phyloP scores from a whole-genome alignment of 2,329 filamentous ascomycete genomes.

The Pseudocercospora pini-densiflorae region DNA sequence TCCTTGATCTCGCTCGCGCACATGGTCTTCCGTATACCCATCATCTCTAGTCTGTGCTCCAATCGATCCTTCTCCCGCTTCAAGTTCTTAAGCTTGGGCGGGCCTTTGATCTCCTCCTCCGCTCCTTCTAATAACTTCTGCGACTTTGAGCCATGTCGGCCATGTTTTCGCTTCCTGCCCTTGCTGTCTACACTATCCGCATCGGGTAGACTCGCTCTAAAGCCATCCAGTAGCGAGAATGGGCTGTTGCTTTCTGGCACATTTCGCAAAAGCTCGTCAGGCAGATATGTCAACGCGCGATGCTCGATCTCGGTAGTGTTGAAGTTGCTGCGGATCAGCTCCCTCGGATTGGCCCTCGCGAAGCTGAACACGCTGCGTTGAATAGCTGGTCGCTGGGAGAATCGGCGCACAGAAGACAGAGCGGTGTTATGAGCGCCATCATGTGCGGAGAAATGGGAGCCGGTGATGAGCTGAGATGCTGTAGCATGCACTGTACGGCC shows the following conservation, averaged over 20 bases:
- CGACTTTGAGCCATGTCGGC: conserved; percentile 72
- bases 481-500: conserved; percentile 93
- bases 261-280: conserved; percentile 86
- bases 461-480: conserved; percentile 78
- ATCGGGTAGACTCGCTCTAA: conserved; percentile 86
- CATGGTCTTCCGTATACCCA: conserved; percentile 95
- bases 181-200: conserved; percentile 47
- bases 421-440: conserved; percentile 78
- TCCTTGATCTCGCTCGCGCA: conserved; percentile 94
- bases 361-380: conserved; percentile 92
- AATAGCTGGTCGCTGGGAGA: conserved; percentile 79
- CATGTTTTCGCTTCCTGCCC: conserved; percentile 66
- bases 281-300: conserved; percentile 82
- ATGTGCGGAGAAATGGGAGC: conserved; percentile 46
- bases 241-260: conserved; percentile 84
- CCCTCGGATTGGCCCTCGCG: conserved; percentile 87
- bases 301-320: conserved; percentile 93
- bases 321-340: conserved; percentile 88
- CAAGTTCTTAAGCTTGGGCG: conserved; percentile 72
- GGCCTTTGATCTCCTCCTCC: conserved; percentile 62
- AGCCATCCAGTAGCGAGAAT: conserved; percentile 96
- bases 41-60: conserved; percentile 86
- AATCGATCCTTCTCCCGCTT: conserved; percentile 80
- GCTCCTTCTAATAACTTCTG: conserved; percentile 72
- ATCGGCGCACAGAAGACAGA: conserved; percentile 86